Conservation (phyloP, 257 asterid species). For the Jacaranda mimosifolia region DNA sequence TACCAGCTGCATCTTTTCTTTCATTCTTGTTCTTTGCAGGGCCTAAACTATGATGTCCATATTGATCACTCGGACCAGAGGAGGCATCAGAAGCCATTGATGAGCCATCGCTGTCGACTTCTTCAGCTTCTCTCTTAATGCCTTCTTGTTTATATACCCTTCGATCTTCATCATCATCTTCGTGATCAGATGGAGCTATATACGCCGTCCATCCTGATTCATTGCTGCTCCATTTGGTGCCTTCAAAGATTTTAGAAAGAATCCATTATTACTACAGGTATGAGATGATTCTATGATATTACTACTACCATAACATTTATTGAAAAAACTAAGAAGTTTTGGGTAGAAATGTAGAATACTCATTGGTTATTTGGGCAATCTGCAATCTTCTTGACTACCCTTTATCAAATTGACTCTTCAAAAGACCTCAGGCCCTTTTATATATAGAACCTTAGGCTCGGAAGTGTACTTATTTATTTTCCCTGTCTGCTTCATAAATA, state of each 20-base stretch:
- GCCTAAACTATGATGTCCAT: slow-evolving; percentile 26
- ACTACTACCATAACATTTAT: background rate
- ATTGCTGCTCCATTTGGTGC: slow-evolving; percentile 68
- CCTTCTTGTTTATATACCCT: slow-evolving; percentile 43
- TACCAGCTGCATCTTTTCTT: slow-evolving; percentile 39
- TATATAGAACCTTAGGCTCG: slow-evolving; percentile 1
- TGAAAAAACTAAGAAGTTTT: background rate
- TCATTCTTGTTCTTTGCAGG: slow-evolving; percentile 42
- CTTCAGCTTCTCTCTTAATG: slow-evolving; percentile 33
- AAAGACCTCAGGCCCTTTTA: slow-evolving; percentile 20
- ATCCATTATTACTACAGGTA: slow-evolving; percentile 46
- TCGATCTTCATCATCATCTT: slow-evolving; percentile 39
- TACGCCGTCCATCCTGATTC: slow-evolving; percentile 95
- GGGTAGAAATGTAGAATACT: background rate
- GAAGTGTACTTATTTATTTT: slow-evolving; percentile 32
- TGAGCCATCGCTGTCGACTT: slow-evolving; percentile 75
- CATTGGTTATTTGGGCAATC: slow-evolving; percentile 22
- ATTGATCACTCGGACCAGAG: slow-evolving; percentile 73
- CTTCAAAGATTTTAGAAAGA: slow-evolving; percentile 44
- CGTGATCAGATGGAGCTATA: slow-evolving; percentile 56
- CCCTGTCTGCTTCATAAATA: slow-evolving; percentile 56
- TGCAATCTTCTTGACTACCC: slow-evolving; percentile 17
- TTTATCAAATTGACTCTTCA: slow-evolving; percentile 21
- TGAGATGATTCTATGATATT: background rate
- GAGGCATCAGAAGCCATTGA: slow-evolving; percentile 95